These are phyloP conservation scores for Nannochloropsis granulata DNA, from an alignment of 108 stramenopile genomes.

Conservation along the genomic window DNA sequence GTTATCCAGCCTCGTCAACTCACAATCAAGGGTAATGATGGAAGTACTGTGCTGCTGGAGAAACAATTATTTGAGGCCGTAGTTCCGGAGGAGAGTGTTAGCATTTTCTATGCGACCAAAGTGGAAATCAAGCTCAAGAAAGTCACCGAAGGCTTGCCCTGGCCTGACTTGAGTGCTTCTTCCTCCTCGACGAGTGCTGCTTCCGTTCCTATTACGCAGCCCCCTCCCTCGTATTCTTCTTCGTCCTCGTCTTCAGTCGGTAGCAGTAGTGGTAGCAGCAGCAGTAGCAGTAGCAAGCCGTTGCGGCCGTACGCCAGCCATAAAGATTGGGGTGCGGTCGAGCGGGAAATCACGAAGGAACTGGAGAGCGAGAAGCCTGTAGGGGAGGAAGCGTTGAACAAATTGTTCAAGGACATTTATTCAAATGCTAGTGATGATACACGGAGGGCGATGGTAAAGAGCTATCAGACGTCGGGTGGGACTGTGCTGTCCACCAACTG, in stretches of 20 bases:
- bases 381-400: conserved; percentile 88
- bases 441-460: conserved; percentile 87
- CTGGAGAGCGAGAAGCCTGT: conserved; percentile 85
- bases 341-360: conserved; percentile 40
- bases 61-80: conserved; percentile 13
- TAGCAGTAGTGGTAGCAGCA: not conserved
- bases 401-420: conserved; percentile 89
- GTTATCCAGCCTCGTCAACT: conserved; percentile 1
- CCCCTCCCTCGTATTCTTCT: not conserved
- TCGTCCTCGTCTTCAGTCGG: not conserved
- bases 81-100: conserved; percentile 10
- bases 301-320: conserved; percentile 18
- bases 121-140: not conserved
- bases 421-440: conserved; percentile 64
- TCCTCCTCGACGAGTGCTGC: not conserved
- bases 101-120: conserved; percentile 8
- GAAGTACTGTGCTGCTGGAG: conserved; percentile 6
- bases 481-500: conserved; percentile 92
- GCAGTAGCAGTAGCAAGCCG: not conserved
- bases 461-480: conserved; percentile 89
- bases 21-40: not conserved
- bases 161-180: not conserved
- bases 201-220: not conserved
- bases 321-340: conserved; percentile 24
- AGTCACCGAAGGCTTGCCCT: not conserved